phyloP scores from a whole-genome alignment of 441 rosid species.

The Pelargonium cotyledonis region DNA sequence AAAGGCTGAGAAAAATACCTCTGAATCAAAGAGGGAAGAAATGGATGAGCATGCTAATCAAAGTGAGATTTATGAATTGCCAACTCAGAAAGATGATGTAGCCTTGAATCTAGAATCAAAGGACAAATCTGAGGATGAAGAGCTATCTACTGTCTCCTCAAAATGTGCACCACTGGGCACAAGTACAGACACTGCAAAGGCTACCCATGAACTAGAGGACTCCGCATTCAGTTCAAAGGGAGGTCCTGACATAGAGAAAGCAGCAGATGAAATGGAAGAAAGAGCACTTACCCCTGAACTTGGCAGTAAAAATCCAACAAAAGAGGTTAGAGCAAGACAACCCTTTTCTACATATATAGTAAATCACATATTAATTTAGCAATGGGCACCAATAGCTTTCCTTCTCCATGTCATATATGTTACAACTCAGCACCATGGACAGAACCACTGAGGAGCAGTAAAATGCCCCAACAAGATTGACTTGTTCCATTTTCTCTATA shows the following conservation, averaged over 20 bases:
- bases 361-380: background rate
- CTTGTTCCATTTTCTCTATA: background rate
- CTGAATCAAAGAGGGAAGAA: slow-evolving; percentile 14
- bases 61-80: slow-evolving; percentile 14
- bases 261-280: slow-evolving; percentile 17
- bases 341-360: background rate
- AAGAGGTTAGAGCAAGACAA: slow-evolving; percentile 23
- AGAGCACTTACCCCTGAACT: slow-evolving; percentile 13
- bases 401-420: background rate
- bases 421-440: background rate
- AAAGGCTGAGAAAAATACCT: slow-evolving; percentile 15
- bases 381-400: background rate
- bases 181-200: slow-evolving; percentile 18
- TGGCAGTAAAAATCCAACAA: slow-evolving; percentile 11
- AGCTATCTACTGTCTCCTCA: slow-evolving; percentile 17
- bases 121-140: slow-evolving; percentile 18
- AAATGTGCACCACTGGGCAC: slow-evolving; percentile 10
- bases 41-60: slow-evolving; percentile 18
- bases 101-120: slow-evolving; percentile 6
- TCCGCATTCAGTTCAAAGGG: slow-evolving; percentile 24
- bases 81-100: slow-evolving; percentile 17
- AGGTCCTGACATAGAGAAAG: slow-evolving; percentile 20
- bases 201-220: slow-evolving; percentile 20
- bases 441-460: background rate
- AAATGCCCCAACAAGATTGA: background rate